Base-by-base conservation (phyloP, 2,329 filamentous ascomycete species). In the Botrytis pseudocinerea region DNA sequence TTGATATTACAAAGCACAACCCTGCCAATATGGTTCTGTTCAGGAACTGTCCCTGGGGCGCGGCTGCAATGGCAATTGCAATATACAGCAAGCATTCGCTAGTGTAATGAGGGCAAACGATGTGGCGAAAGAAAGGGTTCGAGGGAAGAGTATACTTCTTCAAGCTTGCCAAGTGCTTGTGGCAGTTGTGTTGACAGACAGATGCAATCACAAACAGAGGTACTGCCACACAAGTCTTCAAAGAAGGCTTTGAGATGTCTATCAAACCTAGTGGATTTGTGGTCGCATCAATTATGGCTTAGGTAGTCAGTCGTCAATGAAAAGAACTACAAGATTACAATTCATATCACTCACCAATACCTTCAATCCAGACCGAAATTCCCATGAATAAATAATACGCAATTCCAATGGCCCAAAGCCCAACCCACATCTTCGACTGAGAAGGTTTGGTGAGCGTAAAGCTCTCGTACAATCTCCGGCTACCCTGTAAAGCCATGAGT, bases 51-150 rank as follows among this genome's bases (percentile, higher is more conserved):
- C 90, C 92, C 12, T 83, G 78, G 0, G 95, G 94, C 1, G 95
- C 94, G 44, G 91, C 90, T 57, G 92, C 82, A 63, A 96, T 83
- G 4, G 93, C 88, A 76, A 99, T 83, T n/a, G 91, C 87, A 32
- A 94, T 80, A 81, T 99, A 98, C 73, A 98, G 89, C 59, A 92
- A 81, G 80, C 93, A 95, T 83, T 98, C 96, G 79, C 92, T 93
- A 5, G 92, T 92, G 82, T 98, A 99, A 83, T 99, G 96, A 28
- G 96, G 94, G 78, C 93, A 97, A 57, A 98, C 83, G 35, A 97
- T 82, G 73, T 86, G 85, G 62, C 85, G 85, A 82, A 98, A 99
- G 73, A 92, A 83, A 4, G 91, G 90, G 74, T 92, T 87, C 3
- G 87, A 84, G 0, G 95, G 95, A 38, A 98, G 85, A 18, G 92